Evolutionary conservation across 371 early-diverging fungal genomes (phyloP).

Genomic region (Zychaea mexicana): DNA sequence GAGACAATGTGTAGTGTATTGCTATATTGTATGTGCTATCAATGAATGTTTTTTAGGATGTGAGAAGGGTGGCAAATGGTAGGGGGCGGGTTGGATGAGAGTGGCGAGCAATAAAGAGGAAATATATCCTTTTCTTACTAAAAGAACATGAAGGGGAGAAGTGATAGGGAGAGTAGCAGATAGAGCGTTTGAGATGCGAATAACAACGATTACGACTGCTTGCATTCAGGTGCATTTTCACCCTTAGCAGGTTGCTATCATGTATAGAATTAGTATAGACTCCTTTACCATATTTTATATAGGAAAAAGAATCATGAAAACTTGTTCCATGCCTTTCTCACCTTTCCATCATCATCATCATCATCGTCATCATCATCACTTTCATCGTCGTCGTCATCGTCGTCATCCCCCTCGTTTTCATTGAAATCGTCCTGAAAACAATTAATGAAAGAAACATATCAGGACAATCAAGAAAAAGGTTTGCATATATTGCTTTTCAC

Average conservation of each 20-base stretch:
- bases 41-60: too few species aligned
- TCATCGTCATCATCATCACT: constrained; percentile 52
- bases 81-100: background rate
- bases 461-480: constrained; percentile 35
- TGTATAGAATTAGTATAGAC: constrained; percentile 2
- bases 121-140: too few species aligned
- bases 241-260: constrained; percentile 24
- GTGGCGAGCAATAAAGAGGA: too few species aligned
- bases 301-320: constrained; percentile 51
- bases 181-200: too few species aligned
- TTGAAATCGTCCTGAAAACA: constrained; percentile 57
- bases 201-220: constrained; percentile 60
- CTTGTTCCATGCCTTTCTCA: background rate
- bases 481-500: too few species aligned
- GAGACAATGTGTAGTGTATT: background rate
- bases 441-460: constrained; percentile 19
- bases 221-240: constrained; percentile 68
- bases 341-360: constrained; percentile 51
- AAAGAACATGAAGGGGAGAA: too few species aligned
- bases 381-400: constrained; percentile 53
- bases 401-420: constrained; percentile 71
- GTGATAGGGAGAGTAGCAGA: background rate
- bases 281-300: constrained; percentile 13
- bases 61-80: too few species aligned
- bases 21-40: too few species aligned